These are phyloP conservation scores for Pyrenochaeta sp. DNA, from an alignment of 2,329 filamentous ascomycete genomes.

Conservation along the genomic window DNA sequence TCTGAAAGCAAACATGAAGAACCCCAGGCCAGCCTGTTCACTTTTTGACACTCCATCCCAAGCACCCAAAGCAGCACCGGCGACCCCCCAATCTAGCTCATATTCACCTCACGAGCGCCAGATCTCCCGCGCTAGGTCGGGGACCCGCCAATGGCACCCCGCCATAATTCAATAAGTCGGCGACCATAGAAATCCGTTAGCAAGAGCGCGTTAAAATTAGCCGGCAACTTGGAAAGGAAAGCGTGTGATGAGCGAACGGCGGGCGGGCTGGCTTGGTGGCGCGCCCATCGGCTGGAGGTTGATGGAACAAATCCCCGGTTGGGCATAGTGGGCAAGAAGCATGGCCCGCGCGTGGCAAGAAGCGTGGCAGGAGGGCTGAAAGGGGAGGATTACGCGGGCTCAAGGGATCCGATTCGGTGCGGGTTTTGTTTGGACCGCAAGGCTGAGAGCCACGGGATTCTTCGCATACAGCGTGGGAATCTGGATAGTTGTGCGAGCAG, in stretches of 20 bases:
- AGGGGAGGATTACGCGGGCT: slow-evolving; percentile 7
- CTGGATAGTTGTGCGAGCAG: too few relatives aligned
- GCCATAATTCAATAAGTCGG: slow-evolving; percentile 19
- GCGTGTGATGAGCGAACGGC: too few relatives aligned
- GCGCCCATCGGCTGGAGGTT: slow-evolving; percentile 16
- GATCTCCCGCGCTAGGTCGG: slow-evolving; percentile 15
- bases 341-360: slow-evolving; percentile 19
- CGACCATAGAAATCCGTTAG: slow-evolving; percentile 27
- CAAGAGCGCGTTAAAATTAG: slow-evolving; percentile 16
- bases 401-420: too few relatives aligned
- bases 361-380: slow-evolving; percentile 7
- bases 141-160: slow-evolving; percentile 17
- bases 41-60: too few relatives aligned
- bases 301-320: slow-evolving; percentile 9
- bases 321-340: slow-evolving; percentile 19
- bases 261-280: too few relatives aligned
- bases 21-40: too few relatives aligned
- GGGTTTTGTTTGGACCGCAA: slow-evolving; percentile 1
- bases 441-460: slow-evolving; percentile 6
- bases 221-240: too few relatives aligned
- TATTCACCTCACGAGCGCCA: slow-evolving; percentile 4
- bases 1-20: too few relatives aligned
- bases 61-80: too few relatives aligned
- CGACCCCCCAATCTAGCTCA: slow-evolving; percentile 3
- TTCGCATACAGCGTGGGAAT: too few relatives aligned